A percentile compares a stretch with the other conserved stretches of the same genome.
These are phyloP conservation scores for Trichoderma aggressivum DNA, from an alignment of 2,329 filamentous ascomycete genomes.

Conservation along the genomic window DNA sequence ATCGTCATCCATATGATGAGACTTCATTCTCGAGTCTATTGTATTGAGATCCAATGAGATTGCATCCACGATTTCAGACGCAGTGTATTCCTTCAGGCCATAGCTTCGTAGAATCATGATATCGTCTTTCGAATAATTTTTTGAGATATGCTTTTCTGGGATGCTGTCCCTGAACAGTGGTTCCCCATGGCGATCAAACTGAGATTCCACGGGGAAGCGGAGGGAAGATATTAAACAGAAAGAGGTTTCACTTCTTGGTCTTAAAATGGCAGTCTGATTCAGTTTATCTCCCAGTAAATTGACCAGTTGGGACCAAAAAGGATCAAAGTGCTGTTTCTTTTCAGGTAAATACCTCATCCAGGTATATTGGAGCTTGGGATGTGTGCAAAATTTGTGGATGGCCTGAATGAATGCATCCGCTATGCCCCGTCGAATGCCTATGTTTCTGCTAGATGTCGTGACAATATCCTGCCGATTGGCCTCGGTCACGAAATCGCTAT, in stretches of 20 bases:
- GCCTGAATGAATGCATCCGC: background rate
- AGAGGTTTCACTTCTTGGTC: background rate
- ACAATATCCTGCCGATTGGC: background rate
- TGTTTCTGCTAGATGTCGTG: background rate
- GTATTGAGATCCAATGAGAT: background rate
- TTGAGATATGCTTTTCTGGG: background rate
- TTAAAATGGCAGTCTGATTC: background rate
- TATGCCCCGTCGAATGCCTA: background rate
- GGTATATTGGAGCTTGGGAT: background rate
- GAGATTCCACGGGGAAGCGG: background rate
- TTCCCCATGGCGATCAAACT: background rate
- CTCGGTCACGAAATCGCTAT: background rate
- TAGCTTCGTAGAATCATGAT: background rate
- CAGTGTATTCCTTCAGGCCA: background rate
- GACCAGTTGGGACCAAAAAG: background rate
- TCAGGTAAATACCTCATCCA: background rate
- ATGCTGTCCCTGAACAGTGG: background rate
- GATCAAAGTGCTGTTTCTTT: background rate
- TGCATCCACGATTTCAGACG: background rate
- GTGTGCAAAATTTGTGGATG: background rate
- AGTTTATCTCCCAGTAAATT: background rate
- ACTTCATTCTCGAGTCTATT: background rate
- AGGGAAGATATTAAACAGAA: background rate
- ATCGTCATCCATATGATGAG: background rate
- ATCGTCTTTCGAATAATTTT: background rate